phyloP scores from a whole-genome alignment of 2,329 filamentous ascomycete species.

The Pyrenophora seminiperda region DNA sequence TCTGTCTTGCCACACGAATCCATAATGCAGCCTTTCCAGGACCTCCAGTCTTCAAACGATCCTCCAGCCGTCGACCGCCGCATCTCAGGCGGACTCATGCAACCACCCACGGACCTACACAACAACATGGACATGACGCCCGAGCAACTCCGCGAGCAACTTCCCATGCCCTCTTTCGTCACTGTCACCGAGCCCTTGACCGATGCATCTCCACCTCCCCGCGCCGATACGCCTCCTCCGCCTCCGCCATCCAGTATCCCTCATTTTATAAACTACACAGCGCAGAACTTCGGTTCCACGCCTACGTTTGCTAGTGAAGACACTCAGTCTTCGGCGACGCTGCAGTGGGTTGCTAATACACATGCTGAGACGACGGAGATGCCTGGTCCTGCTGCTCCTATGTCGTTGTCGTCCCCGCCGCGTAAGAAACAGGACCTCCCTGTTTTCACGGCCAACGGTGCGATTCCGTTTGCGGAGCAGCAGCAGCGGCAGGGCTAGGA shows the following conservation, averaged over 20 bases:
- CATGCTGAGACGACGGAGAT: slow-evolving; percentile 15
- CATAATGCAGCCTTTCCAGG: not conserved
- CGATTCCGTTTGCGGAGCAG: slow-evolving; percentile 46
- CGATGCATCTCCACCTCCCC: slow-evolving; percentile 34
- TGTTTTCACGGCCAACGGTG: slow-evolving; percentile 53
- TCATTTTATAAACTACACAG: slow-evolving; percentile 42
- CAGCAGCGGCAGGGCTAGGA: too few species aligned
- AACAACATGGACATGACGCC: slow-evolving; percentile 40
- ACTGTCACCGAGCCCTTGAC: slow-evolving; percentile 27
- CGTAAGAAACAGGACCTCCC: slow-evolving; percentile 54
- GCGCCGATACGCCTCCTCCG: slow-evolving; percentile 47
- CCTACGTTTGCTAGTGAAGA: slow-evolving; percentile 10
- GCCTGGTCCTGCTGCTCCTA: slow-evolving; percentile 12
- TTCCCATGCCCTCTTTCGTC: slow-evolving; percentile 42
- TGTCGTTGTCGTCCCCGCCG: slow-evolving; percentile 40
- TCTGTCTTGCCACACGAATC: slow-evolving; percentile 12
- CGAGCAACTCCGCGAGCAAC: slow-evolving; percentile 45
- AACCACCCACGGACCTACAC: slow-evolving; percentile 38
- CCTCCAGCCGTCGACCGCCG: slow-evolving; percentile 18
- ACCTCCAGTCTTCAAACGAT: not conserved
- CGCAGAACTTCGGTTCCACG: slow-evolving; percentile 24
- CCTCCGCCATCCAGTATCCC: slow-evolving; percentile 42
- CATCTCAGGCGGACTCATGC: slow-evolving; percentile 25
- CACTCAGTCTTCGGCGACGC: slow-evolving; percentile 20
- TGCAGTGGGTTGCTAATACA: slow-evolving; percentile 44